A percentile compares a stretch with the other conserved stretches of the same genome.
Evolutionary conservation across 2,329 filamentous ascomycete genomes (phyloP).

Genomic region (Ophiognomonia clavigignenti-juglandacearum): DNA sequence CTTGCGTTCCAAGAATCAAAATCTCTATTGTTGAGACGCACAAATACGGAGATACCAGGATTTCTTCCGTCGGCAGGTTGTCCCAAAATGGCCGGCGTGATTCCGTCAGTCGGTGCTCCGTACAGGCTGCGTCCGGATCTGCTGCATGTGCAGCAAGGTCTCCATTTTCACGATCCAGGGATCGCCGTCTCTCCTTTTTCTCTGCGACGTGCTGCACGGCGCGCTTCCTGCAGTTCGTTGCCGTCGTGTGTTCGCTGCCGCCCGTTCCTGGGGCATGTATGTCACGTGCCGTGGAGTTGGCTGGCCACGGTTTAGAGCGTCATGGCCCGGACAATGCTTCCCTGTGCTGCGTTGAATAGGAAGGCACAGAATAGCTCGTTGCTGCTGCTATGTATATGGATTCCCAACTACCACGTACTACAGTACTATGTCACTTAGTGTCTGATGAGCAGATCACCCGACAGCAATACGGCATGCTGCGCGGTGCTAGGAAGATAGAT

Average conservation of each 20-base stretch:
- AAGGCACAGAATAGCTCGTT: neutral
- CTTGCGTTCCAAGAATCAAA: neutral
- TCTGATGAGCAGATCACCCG: no score
- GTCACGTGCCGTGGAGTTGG: conserved; percentile 3
- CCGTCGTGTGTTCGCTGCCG: neutral
- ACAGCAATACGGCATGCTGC: no score
- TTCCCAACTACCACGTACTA: no score
- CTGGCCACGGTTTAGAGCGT: neutral
- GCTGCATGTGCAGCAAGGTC: conserved; percentile 3
- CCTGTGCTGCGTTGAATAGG: no score
- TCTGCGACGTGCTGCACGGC: no score
- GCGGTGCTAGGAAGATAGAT: no score
- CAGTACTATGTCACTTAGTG: no score
- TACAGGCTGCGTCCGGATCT: neutral
- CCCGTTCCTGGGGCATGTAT: neutral
- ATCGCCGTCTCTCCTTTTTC: neutral
- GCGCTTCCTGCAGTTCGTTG: neutral
- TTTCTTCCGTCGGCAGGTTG: neutral
- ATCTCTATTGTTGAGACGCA: conserved; percentile 2
- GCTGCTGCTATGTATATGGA: no score
- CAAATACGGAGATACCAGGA: conserved; percentile 1
- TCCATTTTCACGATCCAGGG: neutral
- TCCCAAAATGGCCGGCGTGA: neutral
- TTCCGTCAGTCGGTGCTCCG: neutral
- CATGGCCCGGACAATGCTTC: neutral